Base-by-base conservation (phyloP, 2,329 filamentous ascomycete species). In the Cladosporium sp. region DNA sequence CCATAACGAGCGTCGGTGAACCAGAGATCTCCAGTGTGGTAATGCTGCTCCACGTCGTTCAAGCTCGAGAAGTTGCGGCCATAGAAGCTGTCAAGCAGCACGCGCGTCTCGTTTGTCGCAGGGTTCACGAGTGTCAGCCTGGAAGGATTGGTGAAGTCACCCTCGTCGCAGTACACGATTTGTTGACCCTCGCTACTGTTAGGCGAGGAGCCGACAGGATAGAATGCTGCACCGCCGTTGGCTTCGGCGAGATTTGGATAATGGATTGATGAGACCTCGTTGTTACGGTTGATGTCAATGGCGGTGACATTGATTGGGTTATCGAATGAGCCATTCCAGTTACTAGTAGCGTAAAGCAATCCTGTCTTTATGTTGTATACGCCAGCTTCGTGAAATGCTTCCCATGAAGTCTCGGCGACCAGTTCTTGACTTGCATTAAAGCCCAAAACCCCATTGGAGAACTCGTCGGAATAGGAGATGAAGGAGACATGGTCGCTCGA, bases 1-100 rank as follows among this genome's bases (percentile, higher is more conserved):
- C 81, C 83, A 60, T 86, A 86, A 5, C 78, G 73, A 0, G 81
- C 79, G 57, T 87, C 84, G 1, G 83, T 86, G 63, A 87, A 86
- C 73, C 84, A 87, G 4, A 87, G 70, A 36, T 83, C 78, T 12
- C 77, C 75, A 52, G 79, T 84, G 3, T 68, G 65, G 2, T 81
- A 79, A 60, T 85, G 77, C 56, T 83, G 71, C 2, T 75, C 74
- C 0, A 82, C 74, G 56, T 86, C 83, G 62, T 86, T 86, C 8
- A 84, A 67, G 0, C 81, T 84, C 65, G 78, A 83, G 70, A 86
- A 86, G 58, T 83, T 73, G 77, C 82, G 77, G n/a, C 84, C 83
- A 32, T 82, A 80, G 67, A 76, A 87, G 68, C 81, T 84, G 66
- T 83, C 83, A 10, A 87, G 55, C 4, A 87, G 70, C 0, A 67